Conservation (phyloP, 257 asterid genomes). For the Avicennia marina region DNA sequence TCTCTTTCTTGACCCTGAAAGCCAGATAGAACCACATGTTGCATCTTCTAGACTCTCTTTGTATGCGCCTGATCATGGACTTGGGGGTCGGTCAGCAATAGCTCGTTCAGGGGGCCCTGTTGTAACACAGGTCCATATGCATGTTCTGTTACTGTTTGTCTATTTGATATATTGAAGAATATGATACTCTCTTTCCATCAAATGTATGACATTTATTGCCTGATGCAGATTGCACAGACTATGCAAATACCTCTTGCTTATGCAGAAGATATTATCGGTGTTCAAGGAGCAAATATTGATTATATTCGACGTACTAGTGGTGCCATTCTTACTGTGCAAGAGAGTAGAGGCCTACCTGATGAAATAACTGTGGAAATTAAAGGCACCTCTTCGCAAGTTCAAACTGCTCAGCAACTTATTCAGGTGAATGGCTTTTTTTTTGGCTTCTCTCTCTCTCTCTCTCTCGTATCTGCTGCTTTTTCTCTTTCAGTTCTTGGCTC, state of each 20-base stretch:
- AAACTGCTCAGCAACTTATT: constrained; percentile 76
- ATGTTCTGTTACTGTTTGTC: not conserved
- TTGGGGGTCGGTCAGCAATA: constrained; percentile 41
- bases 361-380: constrained; percentile 85
- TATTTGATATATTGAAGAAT: not conserved
- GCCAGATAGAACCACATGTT: constrained; percentile 41
- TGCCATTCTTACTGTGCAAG: constrained; percentile 75
- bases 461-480: not conserved
- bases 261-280: constrained; percentile 90
- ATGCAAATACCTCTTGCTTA: constrained; percentile 79
- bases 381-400: constrained; percentile 82
- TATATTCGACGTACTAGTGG: constrained; percentile 75
- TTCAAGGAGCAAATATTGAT: constrained; percentile 68
- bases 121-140: constrained; percentile 63
- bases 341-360: constrained; percentile 61
- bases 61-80: constrained; percentile 59
- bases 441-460: constrained; percentile 6
- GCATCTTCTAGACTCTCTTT: constrained; percentile 44
- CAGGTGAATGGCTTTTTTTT: constrained; percentile 41
- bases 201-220: constrained; percentile 15
- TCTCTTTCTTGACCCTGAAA: constrained; percentile 47
- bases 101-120: constrained; percentile 60
- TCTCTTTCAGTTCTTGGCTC: not conserved
- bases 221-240: constrained; percentile 59
- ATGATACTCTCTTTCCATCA: not conserved